Evolutionary conservation across 345 rosid species (phyloP).

Genomic region (Lumnitzera littorea): DNA sequence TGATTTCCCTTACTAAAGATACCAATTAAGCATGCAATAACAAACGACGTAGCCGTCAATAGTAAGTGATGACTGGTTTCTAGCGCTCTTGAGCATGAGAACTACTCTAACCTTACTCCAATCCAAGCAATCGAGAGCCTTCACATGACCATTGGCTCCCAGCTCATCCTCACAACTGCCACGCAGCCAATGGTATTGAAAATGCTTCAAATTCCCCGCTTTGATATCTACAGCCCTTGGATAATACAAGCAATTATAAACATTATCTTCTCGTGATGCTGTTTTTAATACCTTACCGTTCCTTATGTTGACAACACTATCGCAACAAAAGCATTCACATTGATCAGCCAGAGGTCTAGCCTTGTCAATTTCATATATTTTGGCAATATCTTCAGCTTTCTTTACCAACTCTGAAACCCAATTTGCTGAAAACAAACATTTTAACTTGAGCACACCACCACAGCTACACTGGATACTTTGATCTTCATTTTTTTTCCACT

Average conservation of each 20-base stretch:
- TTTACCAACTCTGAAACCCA: conserved; percentile 28
- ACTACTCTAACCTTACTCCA: conserved; percentile 26
- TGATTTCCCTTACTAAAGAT: too few relatives aligned
- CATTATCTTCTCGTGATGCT: conserved; percentile 31
- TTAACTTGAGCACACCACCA: conserved; percentile 21
- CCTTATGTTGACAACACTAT: conserved; percentile 3
- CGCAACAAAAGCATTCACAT: conserved; percentile 29
- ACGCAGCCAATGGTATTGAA: conserved; percentile 52
- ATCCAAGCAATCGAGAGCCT: conserved; percentile 36
- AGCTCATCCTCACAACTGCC: conserved; percentile 52
- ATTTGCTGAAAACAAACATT: conserved; percentile 18
- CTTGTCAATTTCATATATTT: conserved; percentile 2
- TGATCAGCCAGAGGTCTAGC: not conserved
- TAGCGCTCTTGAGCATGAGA: not conserved
- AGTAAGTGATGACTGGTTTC: too few relatives aligned
- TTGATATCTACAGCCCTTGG: conserved; percentile 29
- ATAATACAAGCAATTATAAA: conserved; percentile 42
- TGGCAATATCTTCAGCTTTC: conserved; percentile 25
- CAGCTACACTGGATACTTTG: conserved; percentile 37
- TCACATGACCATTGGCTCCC: conserved; percentile 65
- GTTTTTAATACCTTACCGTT: conserved; percentile 22
- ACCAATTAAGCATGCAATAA: too few relatives aligned
- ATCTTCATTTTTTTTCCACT: conserved; percentile 36
- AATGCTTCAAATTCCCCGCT: conserved; percentile 39
- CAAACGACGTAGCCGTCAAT: too few relatives aligned